Evolutionary conservation across 1,139 yeast genomes (phyloP), one percentile per base, ranked within the genome.

Genomic region (Yamadazyma jaroonii): DNA sequence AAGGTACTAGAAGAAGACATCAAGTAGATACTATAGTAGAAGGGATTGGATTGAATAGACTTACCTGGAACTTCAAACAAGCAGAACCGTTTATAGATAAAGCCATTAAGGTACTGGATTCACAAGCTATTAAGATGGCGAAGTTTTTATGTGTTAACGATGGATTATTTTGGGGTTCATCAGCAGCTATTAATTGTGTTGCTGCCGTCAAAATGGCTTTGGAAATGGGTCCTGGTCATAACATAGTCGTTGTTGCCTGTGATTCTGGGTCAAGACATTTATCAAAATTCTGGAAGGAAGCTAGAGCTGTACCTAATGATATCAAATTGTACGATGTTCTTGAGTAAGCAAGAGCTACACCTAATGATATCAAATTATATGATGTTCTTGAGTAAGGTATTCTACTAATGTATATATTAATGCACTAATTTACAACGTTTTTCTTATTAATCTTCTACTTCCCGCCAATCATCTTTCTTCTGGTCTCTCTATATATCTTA

Each of bases 11-110:
- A 49, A 74, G 97, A 54, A 72, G 98, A 49, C 97, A 92, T 56
- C 98, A 92, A 60, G 97, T 92, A 2, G 98, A 92, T 58, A 92
- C 97, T 0, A 59, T 90, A 2, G 84, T 92, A 2, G 98, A 92
- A 60, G 98, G 98, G 0, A 84, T 92, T 31, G 98, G 98, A 0
- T 64, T 92, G 40, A 92, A 88, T 53, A 67, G 98, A 46, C 64
- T 92, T 26, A 92, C 98, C 0, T 76, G 76, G 53, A 92, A 92
- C 57, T 86, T 92, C 56, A 64, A 70, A 35, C 77, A 74, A 35
- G 97, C 89, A 1, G 92, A 84, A 49, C 52, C 59, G 1, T 72
- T 62, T 44, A 81, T 92, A 11, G 95, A 88, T 55, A 89, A 82
- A 44, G 84, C 97, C 0, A 68, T 86, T 11, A 67, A 90, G 40